Evolutionary conservation across 2,329 filamentous ascomycete genomes (phyloP), one percentile per base, ranked within the genome.

Genomic region (Chaetomium strumarium): DNA sequence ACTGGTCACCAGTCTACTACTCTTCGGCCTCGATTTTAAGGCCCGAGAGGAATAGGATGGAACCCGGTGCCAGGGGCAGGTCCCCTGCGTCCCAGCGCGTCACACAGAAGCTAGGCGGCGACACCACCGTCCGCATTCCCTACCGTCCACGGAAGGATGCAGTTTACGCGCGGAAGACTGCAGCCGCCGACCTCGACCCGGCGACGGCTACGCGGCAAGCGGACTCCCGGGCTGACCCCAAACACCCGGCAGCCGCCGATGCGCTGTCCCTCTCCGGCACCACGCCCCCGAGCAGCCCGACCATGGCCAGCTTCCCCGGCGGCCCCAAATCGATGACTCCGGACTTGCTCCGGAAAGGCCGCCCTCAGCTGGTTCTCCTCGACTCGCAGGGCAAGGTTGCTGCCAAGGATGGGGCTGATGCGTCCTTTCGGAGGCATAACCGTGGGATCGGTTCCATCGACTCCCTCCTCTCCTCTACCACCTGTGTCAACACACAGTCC

Each of bases 391-490:
- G 53, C 16, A 57, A 51, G 39, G 40, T 53, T 10, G 31, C 47
- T 10, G 16, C 42, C 30, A 43, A 52, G 19, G 55, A 56, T 24
- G 36, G 34, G 3, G 48, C 57, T 11, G 58, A 56, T 16, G 29
- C 45, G 14, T 51, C 50, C 36, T 58, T 61, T 46, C 60, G 60
- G 17, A 58, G 54, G 38, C 58, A 60, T 41, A 52, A 60, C 46
- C 59, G 60, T 9, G 59, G 55, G 47, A 56, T 62, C n/a, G 60
- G 57, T 40, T 62, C 60, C n/a, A 62, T 62, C 42, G 60, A 62
- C 52, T 62, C 60, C 17, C 55, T 62, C 48, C 56, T 62, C 14
- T 57, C 60, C 9, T 61, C 60, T 24, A 62, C 60, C 8, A 62
- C 60, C 2, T 62, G 55, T 41, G 60, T 62, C 51, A 62, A 62